A percentile compares a stretch with the other conserved stretches of the same genome.
phyloP scores from a whole-genome alignment of 2,329 filamentous ascomycete genomes.

The Epichloe gansuensis region DNA sequence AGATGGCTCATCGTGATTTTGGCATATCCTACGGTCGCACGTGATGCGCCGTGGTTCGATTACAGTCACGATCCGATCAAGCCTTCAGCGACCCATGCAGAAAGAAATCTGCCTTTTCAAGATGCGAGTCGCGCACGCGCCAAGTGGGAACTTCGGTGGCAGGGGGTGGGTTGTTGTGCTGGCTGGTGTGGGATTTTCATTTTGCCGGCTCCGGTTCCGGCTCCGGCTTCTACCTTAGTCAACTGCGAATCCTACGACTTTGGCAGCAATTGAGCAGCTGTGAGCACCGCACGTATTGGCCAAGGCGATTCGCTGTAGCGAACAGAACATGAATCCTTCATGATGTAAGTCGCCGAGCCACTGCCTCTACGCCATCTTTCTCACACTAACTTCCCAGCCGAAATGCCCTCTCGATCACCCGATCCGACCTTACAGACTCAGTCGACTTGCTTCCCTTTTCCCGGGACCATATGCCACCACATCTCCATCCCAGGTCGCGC shows the following conservation, averaged over 20 bases:
- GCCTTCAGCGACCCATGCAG: slow-evolving; percentile 3
- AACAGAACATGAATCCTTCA: slow-evolving; percentile 10
- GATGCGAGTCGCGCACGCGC: background rate
- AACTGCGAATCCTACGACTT: background rate
- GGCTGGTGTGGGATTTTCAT: slow-evolving; percentile 1
- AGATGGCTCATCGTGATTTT: slow-evolving; percentile 68
- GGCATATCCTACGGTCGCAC: slow-evolving; percentile 2
- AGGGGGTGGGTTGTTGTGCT: background rate
- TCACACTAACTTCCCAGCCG: slow-evolving; percentile 2
- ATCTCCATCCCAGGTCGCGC: slow-evolving; percentile 85
- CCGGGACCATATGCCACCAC: slow-evolving; percentile 54
- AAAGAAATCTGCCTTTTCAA: background rate
- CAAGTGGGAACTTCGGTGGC: background rate
- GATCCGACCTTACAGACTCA: background rate
- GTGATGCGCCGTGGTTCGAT: slow-evolving; percentile 10
- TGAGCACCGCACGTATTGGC: background rate
- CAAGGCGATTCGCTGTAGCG: background rate
- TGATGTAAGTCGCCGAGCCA: slow-evolving; percentile 9
- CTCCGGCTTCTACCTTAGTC: background rate
- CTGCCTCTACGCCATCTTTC: background rate
- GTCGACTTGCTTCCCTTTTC: background rate
- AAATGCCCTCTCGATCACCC: slow-evolving; percentile 1
- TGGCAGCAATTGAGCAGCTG: background rate
- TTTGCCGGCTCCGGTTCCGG: slow-evolving; percentile 10
- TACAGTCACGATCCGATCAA: slow-evolving; percentile 7